Evolutionary conservation across 176 grass and related monocot species (phyloP).

Genomic region (Poa pratensis): DNA sequence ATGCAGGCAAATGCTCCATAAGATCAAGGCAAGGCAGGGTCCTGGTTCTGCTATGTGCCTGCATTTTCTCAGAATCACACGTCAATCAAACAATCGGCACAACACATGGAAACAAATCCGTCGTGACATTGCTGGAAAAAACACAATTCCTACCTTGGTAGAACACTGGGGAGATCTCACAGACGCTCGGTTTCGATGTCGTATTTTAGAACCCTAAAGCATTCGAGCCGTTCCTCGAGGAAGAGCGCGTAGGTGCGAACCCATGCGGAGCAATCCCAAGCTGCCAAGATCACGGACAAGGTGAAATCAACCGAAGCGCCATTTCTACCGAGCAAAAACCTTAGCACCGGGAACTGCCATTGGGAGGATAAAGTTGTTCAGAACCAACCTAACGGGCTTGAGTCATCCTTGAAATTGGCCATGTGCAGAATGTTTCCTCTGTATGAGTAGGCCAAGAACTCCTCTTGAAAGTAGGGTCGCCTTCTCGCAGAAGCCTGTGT

Average conservation of each 20-base stretch:
- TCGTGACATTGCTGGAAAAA: not conserved
- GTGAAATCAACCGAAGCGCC: not conserved
- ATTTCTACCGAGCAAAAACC: not conserved
- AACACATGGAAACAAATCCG: not conserved
- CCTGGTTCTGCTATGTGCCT: constrained; percentile 90
- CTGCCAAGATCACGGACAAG: constrained; percentile 36
- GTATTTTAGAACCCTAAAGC: constrained; percentile 79
- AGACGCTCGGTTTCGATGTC: constrained; percentile 87
- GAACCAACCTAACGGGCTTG: constrained; percentile 71
- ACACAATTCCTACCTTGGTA: constrained; percentile 47
- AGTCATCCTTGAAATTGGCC: constrained; percentile 92
- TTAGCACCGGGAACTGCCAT: not conserved
- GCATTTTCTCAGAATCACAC: constrained; percentile 29
- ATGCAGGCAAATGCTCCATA: constrained; percentile 89
- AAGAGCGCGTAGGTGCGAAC: constrained; percentile 85
- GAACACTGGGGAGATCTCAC: constrained; percentile 58
- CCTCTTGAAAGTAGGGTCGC: constrained; percentile 95
- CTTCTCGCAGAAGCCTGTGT: constrained; percentile 87
- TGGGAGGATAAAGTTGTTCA: no score
- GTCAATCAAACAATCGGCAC: not conserved
- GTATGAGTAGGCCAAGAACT: constrained; percentile 70
- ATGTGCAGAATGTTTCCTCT: constrained; percentile 78
- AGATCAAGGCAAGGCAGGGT: constrained; percentile 66
- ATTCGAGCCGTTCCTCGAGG: constrained; percentile 86
- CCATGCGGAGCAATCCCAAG: constrained; percentile 95